Evolutionary conservation across 2,329 filamentous ascomycete genomes (phyloP), one percentile per base, ranked within the genome.

Genomic region (Albifimbria verrucaria): DNA sequence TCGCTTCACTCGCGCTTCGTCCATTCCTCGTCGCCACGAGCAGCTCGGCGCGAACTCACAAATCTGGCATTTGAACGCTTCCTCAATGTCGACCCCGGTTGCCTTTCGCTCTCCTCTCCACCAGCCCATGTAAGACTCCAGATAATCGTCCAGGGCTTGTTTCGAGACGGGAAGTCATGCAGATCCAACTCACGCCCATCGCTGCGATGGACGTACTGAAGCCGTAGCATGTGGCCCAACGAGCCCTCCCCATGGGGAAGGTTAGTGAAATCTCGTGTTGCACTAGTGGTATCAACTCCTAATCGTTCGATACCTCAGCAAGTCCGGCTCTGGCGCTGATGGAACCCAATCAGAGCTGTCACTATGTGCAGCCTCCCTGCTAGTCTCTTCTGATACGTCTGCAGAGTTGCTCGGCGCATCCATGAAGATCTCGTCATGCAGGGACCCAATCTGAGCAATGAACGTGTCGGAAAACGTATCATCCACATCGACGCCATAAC

Each of bases 31-130:
- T 36, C 92, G 78, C 93, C 93, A 97, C 12, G 81, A 79, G 67
- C 93, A 97, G 2, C 76, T 78, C 2, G 90, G 86, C 0, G 80
- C 83, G 68, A 97, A 97, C 59, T 96, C 91, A 65, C 93, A 97
- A 22, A 79, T 83, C 20, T 84, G 76, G 67, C 93, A 97, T 68
- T 97, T 97, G 72, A 88, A 96, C 0, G 90, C 89, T 61, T 97
- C 92, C 63, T 92, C 87, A 7, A 95, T 80, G 7, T 83, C 78
- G 3, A 97, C 92, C 0, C 93, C 93, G 7, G 79, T 77, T 0
- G 92, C 84, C 48, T 80, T 72, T 17, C 92, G 76, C 61, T 88
- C 77, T 1, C 92, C 93, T 26, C 82, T 83, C 93, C 93, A 97
- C 91, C 91, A 97, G n/a, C 78, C 68, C 81, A 97, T 84, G 57